Evolutionary conservation across 2,329 filamentous ascomycete genomes (phyloP).

Genomic region (Botrytis tulipae): DNA sequence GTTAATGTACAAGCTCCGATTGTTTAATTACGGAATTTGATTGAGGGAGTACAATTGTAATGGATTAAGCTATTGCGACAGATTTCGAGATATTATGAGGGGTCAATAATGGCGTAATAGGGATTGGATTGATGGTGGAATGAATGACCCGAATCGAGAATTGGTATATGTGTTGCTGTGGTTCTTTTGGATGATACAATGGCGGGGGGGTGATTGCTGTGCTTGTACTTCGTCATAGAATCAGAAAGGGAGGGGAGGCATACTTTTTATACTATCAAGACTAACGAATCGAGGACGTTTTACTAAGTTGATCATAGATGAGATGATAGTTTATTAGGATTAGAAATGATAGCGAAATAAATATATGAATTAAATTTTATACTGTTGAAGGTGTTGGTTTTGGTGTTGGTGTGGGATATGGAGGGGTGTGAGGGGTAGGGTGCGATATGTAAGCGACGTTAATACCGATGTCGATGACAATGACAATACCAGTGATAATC

Average conservation of each 20-base stretch:
- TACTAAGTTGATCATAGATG: background rate
- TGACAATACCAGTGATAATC: background rate
- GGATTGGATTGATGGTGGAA: constrained; percentile 13
- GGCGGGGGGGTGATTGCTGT: background rate
- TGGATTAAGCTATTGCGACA: background rate
- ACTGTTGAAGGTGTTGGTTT: background rate
- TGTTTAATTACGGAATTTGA: background rate
- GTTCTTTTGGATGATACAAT: background rate
- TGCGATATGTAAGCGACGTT: background rate
- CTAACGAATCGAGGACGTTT: background rate
- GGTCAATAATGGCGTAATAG: constrained; percentile 10
- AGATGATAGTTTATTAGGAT: background rate
- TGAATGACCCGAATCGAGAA: constrained; percentile 1
- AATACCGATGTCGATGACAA: background rate
- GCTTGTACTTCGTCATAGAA: background rate
- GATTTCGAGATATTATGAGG: background rate
- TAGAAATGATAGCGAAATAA: background rate
- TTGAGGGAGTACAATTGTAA: background rate
- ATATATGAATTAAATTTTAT: background rate
- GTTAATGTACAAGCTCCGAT: background rate
- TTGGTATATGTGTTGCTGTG: background rate
- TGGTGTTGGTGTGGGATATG: background rate
- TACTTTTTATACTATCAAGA: constrained; percentile 7
- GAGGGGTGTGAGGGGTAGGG: background rate
- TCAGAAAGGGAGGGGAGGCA: background rate